Conservation (phyloP, 2,329 filamentous ascomycete genomes). For the Cordyceps sp. region DNA sequence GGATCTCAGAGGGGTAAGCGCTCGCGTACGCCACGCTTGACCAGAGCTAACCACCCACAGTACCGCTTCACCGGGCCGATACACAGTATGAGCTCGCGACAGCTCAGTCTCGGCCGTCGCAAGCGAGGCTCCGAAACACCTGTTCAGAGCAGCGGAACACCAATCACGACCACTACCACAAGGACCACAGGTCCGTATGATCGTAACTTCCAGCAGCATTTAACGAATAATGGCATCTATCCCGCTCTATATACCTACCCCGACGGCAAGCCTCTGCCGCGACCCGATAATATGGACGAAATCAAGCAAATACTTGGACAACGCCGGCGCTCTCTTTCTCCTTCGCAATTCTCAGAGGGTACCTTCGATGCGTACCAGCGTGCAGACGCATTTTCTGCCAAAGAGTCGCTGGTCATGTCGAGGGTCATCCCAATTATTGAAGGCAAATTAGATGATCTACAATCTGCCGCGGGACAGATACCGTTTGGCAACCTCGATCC, state of each 20-base stretch:
- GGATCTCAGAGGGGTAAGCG: conserved; percentile 2
- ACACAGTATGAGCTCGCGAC: conserved; percentile 1
- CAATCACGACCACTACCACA: conserved; percentile 3
- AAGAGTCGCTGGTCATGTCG: conserved; percentile 9
- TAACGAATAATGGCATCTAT: conserved; percentile 4
- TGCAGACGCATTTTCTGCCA: conserved; percentile 11
- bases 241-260: conserved; percentile 4
- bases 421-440: conserved; percentile 15
- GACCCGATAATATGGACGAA: conserved; percentile 7
- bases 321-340: conserved; percentile 15
- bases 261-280: conserved; percentile 3
- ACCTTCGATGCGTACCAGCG: conserved; percentile 12
- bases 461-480: conserved; percentile 9
- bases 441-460: conserved; percentile 8
- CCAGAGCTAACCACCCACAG: conserved; percentile 1
- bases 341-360: conserved; percentile 14
- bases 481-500: conserved; percentile 17
- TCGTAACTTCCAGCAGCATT: conserved; percentile 5
- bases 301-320: conserved; percentile 4
- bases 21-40: no score
- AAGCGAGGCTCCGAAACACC: conserved; percentile 3
- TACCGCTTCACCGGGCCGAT: background rate
- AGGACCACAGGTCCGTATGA: conserved; percentile 7
- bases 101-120: conserved; percentile 1
- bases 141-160: conserved; percentile 1